Evolutionary conservation across 1,284 basidiomycete genomes (phyloP).

Genomic region (Volvariella surrecta): DNA sequence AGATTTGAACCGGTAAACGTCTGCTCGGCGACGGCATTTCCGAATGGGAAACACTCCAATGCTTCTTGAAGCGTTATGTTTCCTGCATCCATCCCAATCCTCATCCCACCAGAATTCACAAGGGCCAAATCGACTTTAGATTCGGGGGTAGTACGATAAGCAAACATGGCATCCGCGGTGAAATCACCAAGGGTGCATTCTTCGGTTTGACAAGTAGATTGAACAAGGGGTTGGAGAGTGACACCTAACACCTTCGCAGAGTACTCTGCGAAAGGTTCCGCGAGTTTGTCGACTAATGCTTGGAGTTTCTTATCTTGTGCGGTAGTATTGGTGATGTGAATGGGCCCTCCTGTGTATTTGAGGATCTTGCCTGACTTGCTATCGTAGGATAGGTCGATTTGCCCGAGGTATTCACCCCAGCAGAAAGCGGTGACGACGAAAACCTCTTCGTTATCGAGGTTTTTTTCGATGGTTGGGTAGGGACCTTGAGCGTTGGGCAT

Average conservation of each 20-base stretch:
- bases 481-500: slow-evolving; percentile 25
- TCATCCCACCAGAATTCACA: slow-evolving; percentile 27
- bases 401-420: slow-evolving; percentile 34
- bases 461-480: slow-evolving; percentile 32
- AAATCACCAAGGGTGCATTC: slow-evolving; percentile 34
- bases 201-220: slow-evolving; percentile 24
- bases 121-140: slow-evolving; percentile 21
- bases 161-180: slow-evolving; percentile 29
- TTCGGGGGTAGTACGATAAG: slow-evolving; percentile 17
- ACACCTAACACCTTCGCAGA: slow-evolving; percentile 24
- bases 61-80: slow-evolving; percentile 25
- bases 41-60: slow-evolving; percentile 23
- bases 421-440: slow-evolving; percentile 32
- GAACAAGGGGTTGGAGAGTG: slow-evolving; percentile 23
- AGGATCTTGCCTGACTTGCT: slow-evolving; percentile 21
- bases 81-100: slow-evolving; percentile 27
- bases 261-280: slow-evolving; percentile 25
- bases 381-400: slow-evolving; percentile 32
- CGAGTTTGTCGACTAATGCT: slow-evolving; percentile 26
- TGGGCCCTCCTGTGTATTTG: slow-evolving; percentile 29
- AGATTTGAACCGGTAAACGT: slow-evolving; percentile 20
- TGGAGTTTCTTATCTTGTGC: slow-evolving; percentile 25
- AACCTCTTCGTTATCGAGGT: slow-evolving; percentile 32
- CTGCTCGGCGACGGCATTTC: slow-evolving; percentile 27
- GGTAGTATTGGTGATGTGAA: slow-evolving; percentile 27